phyloP scores from a whole-genome alignment of 139 green algal species.

The Pleodorina starrii region DNA sequence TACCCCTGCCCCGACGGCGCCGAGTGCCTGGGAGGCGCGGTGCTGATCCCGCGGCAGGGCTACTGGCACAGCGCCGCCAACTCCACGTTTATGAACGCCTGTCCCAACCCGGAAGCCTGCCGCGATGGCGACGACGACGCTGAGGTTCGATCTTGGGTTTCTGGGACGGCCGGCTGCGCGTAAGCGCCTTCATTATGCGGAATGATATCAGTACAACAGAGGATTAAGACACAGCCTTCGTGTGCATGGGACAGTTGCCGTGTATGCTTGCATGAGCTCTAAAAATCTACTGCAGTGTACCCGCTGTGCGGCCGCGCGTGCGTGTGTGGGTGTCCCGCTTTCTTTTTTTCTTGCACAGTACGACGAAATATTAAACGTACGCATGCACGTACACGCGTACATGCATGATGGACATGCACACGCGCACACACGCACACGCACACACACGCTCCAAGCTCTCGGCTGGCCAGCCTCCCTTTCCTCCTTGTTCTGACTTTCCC shows the following conservation, averaged over 20 bases:
- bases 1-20: slow-evolving; percentile 44
- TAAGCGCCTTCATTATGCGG: too few species aligned
- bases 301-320: too few species aligned
- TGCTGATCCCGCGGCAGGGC: slow-evolving; percentile 25
- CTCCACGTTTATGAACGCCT: slow-evolving; percentile 46
- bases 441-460: neutral
- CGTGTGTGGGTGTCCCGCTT: too few species aligned
- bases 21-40: slow-evolving; percentile 48
- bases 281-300: too few species aligned
- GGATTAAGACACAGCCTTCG: too few species aligned
- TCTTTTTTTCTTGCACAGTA: too few species aligned
- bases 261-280: too few species aligned
- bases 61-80: slow-evolving; percentile 52
- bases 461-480: neutral
- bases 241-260: neutral
- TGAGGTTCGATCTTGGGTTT: too few species aligned
- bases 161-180: too few species aligned
- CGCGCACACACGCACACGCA: neutral
- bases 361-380: too few species aligned
- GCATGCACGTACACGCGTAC: neutral
- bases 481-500: neutral
- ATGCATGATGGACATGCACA: neutral
- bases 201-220: too few species aligned
- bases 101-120: slow-evolving; percentile 47
- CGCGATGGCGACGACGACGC: neutral